Base-by-base conservation (phyloP, 129 eudicot species). In the carrot (Daucus carota) region DNA sequence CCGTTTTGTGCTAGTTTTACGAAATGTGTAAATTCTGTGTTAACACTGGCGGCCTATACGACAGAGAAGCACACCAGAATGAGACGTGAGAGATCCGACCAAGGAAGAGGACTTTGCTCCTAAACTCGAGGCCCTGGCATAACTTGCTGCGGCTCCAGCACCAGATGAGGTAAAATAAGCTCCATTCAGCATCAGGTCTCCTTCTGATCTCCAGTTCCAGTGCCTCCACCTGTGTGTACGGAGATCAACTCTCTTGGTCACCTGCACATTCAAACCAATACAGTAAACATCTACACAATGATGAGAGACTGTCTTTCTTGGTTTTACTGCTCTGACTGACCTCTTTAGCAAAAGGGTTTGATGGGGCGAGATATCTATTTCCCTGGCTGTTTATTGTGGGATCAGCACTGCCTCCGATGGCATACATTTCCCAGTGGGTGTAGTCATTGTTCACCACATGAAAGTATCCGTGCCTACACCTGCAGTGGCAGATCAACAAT, bases 341-440 rank as follows among this genome's bases (percentile, higher is more conserved):
- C 95, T 91, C 90, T 81, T 91, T 91, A 48, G 97, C 95, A 80
- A 82, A 83, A 42, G 86, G 89, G 81, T 91, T 87, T 62, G n/a
- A 59, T 15, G 96, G 96, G 45, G 97, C 97, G 74, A 87, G 88
- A 72, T 81, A 92, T 83, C 97, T 70, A 85, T 92, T 92, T 48
- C 97, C 97, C 81, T 92, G 97, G 84, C 97, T 92, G 87, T 89
- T 92, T 78, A 92, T 89, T 1, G 97, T 92, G 54, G 97, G 97
- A 83, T 87, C 86, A 15, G 92, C 94, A 46, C 97, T 92, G 6
- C 97, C 97, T 47, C 97, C 97, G 4, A 89, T 89, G 7, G 97
- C 97, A 75, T 92, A 92, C 97, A 92, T 89, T 79, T 81, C 92
- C 97, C 97, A 92, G 75, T 86, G 90, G 8, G 96, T 89, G 80